Percentiles rank a stretch among this genome's conserved stretches.
phyloP scores from a whole-genome alignment of 306 rosid species.

The Amphicarpaea edgeworthii region DNA sequence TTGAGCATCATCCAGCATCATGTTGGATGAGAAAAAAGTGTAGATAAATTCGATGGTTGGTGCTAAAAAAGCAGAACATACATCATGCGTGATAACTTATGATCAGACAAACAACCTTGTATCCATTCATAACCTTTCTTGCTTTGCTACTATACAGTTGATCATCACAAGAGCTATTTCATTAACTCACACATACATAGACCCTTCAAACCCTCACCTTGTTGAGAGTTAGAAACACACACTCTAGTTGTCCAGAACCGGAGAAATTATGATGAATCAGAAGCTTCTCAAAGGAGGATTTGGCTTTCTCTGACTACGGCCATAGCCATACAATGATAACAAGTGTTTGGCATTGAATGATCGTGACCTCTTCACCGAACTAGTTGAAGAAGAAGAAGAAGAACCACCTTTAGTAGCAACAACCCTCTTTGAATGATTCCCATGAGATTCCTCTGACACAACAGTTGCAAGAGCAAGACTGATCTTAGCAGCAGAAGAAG shows the following conservation, averaged over 20 bases:
- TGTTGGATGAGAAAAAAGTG: neutral
- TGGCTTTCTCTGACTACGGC: slow-evolving; percentile 52
- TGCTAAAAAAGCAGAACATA: slow-evolving; percentile 6
- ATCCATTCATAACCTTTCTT: neutral
- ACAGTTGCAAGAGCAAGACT: slow-evolving; percentile 44
- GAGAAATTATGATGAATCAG: slow-evolving; percentile 33
- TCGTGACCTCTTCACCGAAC: slow-evolving; percentile 70
- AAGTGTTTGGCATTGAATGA: slow-evolving; percentile 69
- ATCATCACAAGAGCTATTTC: slow-evolving; percentile 35
- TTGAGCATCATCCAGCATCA: slow-evolving; percentile 23
- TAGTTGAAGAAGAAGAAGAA: slow-evolving; percentile 55
- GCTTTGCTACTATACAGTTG: slow-evolving; percentile 22
- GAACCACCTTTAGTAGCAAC: slow-evolving; percentile 49
- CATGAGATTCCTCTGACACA: slow-evolving; percentile 29
- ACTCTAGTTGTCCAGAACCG: neutral
- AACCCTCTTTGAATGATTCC: slow-evolving; percentile 43
- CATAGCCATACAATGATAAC: slow-evolving; percentile 46
- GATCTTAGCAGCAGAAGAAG: slow-evolving; percentile 58
- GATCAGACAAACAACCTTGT: slow-evolving; percentile 20
- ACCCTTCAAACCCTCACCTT: slow-evolving; percentile 46
- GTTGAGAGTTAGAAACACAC: slow-evolving; percentile 43
- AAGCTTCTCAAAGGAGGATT: slow-evolving; percentile 63
- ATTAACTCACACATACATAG: neutral
- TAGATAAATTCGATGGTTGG: neutral
- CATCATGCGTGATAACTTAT: slow-evolving; percentile 3